A percentile compares a stretch with the other conserved stretches of the same genome.
Evolutionary conservation across 148 eudicot species (phyloP).

Genomic region (Rhododendron williamsianum): DNA sequence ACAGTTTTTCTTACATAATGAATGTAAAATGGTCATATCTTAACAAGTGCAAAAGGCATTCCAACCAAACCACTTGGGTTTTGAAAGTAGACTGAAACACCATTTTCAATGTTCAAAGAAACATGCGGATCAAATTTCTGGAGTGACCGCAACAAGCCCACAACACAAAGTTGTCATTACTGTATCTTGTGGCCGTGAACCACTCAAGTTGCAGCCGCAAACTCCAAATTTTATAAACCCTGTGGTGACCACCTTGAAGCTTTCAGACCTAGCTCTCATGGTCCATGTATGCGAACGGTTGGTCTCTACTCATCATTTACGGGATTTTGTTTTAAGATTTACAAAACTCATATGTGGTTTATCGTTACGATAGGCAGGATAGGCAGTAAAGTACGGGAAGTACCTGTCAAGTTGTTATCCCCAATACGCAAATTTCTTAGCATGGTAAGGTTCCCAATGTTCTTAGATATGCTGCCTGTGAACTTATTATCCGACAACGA

Average conservation of each 20-base stretch:
- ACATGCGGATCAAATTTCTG: neutral
- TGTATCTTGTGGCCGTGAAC: neutral
- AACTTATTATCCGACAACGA: neutral
- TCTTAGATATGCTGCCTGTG: neutral
- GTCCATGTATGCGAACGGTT: neutral
- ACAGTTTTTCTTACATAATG: neutral
- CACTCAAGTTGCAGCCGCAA: neutral
- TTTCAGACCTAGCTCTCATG: neutral
- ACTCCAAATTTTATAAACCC: neutral
- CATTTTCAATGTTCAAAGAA: neutral
- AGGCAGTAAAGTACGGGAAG: neutral
- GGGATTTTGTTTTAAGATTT: neutral
- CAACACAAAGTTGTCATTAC: neutral
- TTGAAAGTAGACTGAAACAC: neutral
- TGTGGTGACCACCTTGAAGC: neutral
- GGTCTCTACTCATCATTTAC: neutral
- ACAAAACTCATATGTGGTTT: neutral
- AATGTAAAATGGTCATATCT: neutral
- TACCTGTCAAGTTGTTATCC: slow-evolving; percentile 10
- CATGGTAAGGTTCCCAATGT: slow-evolving; percentile 5
- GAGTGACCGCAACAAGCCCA: neutral
- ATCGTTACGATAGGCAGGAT: neutral
- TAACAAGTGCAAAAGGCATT: neutral
- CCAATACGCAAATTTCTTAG: neutral
- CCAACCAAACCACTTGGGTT: neutral